Evolutionary conservation across 2,329 filamentous ascomycete species (phyloP), one percentile per base, ranked within the genome.

Genomic region (Amauroascus verrucosus): DNA sequence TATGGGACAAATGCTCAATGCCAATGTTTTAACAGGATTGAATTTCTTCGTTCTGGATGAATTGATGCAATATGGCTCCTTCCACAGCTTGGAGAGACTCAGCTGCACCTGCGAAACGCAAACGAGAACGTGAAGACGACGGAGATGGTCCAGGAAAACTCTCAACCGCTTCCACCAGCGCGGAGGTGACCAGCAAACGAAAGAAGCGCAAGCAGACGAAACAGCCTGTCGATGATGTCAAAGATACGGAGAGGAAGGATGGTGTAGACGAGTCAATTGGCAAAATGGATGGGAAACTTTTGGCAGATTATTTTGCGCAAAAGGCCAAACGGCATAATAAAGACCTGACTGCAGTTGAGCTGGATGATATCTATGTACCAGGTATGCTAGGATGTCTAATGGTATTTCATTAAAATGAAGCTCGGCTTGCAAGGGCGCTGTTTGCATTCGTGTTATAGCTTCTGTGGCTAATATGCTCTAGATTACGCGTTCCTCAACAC

Each of bases 271-370:
- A 81, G 59, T 80, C 86, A 2, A 86, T 96, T 65, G 80, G 82
- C 43, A 80, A 82, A 56, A 90, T 96, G 84, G 88, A 95, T 67
- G 84, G 81, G 56, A 81, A 84, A 59, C 76, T 96, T 40, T 73
- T 96, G 45, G 87, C 90, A 1, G 91, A 96, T 67, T 83, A 95
- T 67, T 76, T 96, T 57, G 86, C 86, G 6, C 84, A 93, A 64
- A 81, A 86, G 64, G 84, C 87, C 51, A 81, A 79, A 59, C 79
- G 85, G 22, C 94, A 91, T 64, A 86, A 88, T 51, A 81, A 80
- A 26, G 85, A 95, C 50, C 69, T 96, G 63, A 95, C 86, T 61
- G 75, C 82, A 0, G 79, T 97, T 38, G 93, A 98, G 70, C 73
- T 95, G 30, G 84, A 87, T 54, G 90, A 96, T 65, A 75, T 88